A percentile compares a stretch with the other conserved stretches of the same genome.
Conservation (phyloP, 345 rosid genomes). For the Carallia pectinifolia region DNA sequence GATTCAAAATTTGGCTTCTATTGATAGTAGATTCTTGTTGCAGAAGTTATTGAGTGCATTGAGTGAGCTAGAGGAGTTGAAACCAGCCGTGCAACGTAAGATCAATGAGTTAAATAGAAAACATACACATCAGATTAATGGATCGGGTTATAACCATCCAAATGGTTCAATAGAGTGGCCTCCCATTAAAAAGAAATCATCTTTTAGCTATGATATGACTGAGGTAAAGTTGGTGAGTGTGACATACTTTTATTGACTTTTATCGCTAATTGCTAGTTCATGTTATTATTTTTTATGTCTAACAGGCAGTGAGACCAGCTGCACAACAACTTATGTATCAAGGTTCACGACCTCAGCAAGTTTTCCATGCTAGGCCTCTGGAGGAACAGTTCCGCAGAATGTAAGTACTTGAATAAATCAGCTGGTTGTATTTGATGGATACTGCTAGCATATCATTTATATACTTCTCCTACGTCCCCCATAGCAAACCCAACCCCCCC, state of each 20-base stretch:
- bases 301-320: slow-evolving; percentile 54
- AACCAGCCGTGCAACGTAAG: slow-evolving; percentile 73
- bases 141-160: slow-evolving; percentile 31
- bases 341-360: slow-evolving; percentile 48
- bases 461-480: neutral
- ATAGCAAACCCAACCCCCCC: too few species aligned
- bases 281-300: slow-evolving; percentile 6
- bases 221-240: slow-evolving; percentile 44
- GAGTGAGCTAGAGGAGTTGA: slow-evolving; percentile 78
- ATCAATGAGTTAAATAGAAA: slow-evolving; percentile 53
- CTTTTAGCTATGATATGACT: slow-evolving; percentile 32
- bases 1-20: slow-evolving; percentile 19
- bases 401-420: slow-evolving; percentile 36
- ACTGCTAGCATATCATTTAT: neutral
- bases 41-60: slow-evolving; percentile 65
- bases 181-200: slow-evolving; percentile 42
- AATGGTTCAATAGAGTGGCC: slow-evolving; percentile 48
- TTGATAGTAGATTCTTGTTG: slow-evolving; percentile 26
- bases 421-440: neutral
- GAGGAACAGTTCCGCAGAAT: slow-evolving; percentile 57
- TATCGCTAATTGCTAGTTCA: neutral
- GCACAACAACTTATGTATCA: slow-evolving; percentile 38
- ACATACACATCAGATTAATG: slow-evolving; percentile 37
- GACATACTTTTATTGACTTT: neutral
- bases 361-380: slow-evolving; percentile 40